Percentiles rank a stretch among this genome's conserved stretches.
These are phyloP conservation scores for Myxozyma monticola DNA, from an alignment of 805 yeast genomes.

Conservation along the genomic window DNA sequence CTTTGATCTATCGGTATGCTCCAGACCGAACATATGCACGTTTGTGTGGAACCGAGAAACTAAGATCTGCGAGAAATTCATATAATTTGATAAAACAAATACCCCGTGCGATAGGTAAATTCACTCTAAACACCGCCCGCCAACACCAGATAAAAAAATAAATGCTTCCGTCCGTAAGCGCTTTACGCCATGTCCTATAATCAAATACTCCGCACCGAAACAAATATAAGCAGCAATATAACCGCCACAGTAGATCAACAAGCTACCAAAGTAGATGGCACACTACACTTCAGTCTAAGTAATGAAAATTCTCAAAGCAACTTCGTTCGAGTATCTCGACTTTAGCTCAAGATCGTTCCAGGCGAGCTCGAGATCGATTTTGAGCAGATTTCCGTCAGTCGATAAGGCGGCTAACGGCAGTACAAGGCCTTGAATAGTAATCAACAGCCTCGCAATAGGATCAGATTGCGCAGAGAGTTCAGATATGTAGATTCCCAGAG, in stretches of 20 bases:
- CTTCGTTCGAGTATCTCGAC: conserved; percentile 26
- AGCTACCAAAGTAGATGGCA: too few relatives aligned
- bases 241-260: not conserved
- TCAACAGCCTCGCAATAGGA: conserved; percentile 11
- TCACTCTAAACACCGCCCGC: too few relatives aligned
- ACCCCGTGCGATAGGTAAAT: too few relatives aligned
- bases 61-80: too few relatives aligned
- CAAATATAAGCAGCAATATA: not conserved
- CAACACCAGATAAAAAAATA: too few relatives aligned
- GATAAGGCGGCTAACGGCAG: conserved; percentile 21
- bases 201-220: too few relatives aligned
- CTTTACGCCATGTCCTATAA: too few relatives aligned
- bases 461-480: conserved; percentile 3
- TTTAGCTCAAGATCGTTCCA: conserved; percentile 23
- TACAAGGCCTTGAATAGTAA: conserved; percentile 28
- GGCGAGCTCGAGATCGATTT: conserved; percentile 21
- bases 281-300: conserved; percentile 4
- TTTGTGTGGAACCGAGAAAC: too few relatives aligned
- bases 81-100: too few relatives aligned
- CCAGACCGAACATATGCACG: too few relatives aligned
- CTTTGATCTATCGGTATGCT: too few relatives aligned
- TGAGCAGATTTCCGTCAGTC: conserved; percentile 16
- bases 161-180: too few relatives aligned
- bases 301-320: conserved; percentile 21
- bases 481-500: conserved; percentile 21